Base-by-base conservation (phyloP, 352 stramenopile genomes). In the Bremia lactucae region DNA sequence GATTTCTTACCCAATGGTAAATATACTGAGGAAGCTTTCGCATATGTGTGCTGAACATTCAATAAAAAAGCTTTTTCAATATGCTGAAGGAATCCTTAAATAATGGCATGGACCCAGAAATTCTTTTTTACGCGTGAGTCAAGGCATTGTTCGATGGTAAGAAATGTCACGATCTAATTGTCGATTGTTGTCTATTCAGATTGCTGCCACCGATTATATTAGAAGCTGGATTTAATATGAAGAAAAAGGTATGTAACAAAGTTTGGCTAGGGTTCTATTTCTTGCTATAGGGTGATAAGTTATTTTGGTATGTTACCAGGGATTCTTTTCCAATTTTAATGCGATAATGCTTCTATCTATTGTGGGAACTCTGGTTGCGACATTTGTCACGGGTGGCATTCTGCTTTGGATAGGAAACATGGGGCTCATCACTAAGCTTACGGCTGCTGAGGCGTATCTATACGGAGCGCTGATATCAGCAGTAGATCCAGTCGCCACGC, bases 401-500 rank as follows among this genome's bases (percentile, higher is more conserved):
- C 48, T 92, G 39, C 72, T 90, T 38, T 76, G 67, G 62, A 55
- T 88, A 28, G 83, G 76, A 9, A 60, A 94, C 13, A 57, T 83
- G 37, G 57, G 68, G 0, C 24, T 81, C 7, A 77, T 85, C 50
- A 95, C 91, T 15, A 58, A 80, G 39, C 56, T 96, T 20, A 87
- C 76, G 5, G 72, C 90, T 2, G 66, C 86, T 1, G 90, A 98
- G 56, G 73, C 86, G 0, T 83, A 96, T 36, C 57, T 95, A 2
- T 97, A 97, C 54, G 88, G 89, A 13, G 70, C 87, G 11, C 57
- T 98, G 2, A 95, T 98, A 42, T 95, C 83, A 13, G 85, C 90
- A 0, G 94, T 96, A 4, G 93, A 98, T 53, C 88, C 93, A 3
- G 89, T 98, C 2, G 85, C 87, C 14, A 96, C 87, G 10, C 53